Evolutionary conservation across 2,329 filamentous ascomycete genomes (phyloP).

Genomic region (Aspergillus sp.): DNA sequence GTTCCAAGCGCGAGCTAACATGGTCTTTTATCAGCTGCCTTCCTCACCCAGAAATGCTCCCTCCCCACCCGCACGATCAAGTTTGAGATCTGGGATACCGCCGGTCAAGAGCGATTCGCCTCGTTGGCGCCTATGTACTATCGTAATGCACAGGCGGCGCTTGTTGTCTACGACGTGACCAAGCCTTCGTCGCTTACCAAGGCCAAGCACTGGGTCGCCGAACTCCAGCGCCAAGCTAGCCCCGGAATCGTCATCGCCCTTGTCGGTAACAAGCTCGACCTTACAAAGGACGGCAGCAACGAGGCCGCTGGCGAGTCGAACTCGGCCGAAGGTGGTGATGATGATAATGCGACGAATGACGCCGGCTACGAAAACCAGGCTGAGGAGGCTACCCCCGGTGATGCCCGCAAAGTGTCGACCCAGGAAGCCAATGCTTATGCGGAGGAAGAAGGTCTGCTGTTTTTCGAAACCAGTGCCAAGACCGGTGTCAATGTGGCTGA

Average conservation of each 20-base stretch:
- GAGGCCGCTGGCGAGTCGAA: slow-evolving; percentile 37
- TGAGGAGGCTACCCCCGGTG: slow-evolving; percentile 58
- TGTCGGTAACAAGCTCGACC: slow-evolving; percentile 93
- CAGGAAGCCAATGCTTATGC: slow-evolving; percentile 89
- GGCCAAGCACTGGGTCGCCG: slow-evolving; percentile 97
- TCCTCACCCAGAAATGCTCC: slow-evolving; percentile 97
- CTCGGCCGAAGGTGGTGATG: slow-evolving; percentile 16
- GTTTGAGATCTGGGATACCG: slow-evolving; percentile 97
- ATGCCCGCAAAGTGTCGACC: slow-evolving; percentile 82
- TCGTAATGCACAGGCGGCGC: slow-evolving; percentile 92
- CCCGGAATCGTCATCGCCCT: slow-evolving; percentile 95
- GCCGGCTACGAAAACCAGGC: slow-evolving; percentile 45
- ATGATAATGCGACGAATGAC: slow-evolving; percentile 39
- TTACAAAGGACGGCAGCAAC: slow-evolving; percentile 53
- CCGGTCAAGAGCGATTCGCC: slow-evolving; percentile 94
- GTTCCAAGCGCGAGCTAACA: neutral
- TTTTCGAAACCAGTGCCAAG: slow-evolving; percentile 98
- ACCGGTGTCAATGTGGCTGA: slow-evolving; percentile 89
- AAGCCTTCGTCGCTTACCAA: slow-evolving; percentile 93
- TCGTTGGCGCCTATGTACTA: slow-evolving; percentile 99
- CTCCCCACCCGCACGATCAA: slow-evolving; percentile 72
- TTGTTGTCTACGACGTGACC: slow-evolving; percentile 97
- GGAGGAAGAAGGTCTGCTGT: slow-evolving; percentile 86
- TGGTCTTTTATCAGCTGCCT: slow-evolving; percentile 62
- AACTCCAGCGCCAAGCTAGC: slow-evolving; percentile 90